Base-by-base conservation (phyloP, 768 basidiomycete species). In the Mycena polygramma region DNA sequence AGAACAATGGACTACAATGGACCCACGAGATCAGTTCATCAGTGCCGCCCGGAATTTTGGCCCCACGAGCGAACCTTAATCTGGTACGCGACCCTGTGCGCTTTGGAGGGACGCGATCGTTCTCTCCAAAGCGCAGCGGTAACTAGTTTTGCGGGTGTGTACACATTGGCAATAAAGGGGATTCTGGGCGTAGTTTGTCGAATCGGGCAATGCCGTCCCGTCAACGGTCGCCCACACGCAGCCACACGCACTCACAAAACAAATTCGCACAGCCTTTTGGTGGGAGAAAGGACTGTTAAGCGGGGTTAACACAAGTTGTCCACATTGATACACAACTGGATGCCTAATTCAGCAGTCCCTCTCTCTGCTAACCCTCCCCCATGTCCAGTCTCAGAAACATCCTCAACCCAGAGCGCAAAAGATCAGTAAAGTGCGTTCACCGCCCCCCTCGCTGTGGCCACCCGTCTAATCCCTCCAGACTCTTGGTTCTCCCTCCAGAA, bases 361-460 rank as follows among this genome's bases (percentile, higher is more conserved):
- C 54, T 39, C 41, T 45, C 61, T 57, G 49, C 63, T 65, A 46
- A 63, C 65, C 55, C 30, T 26, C 68, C 59, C 66, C 64, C 69
- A 91, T 91, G 90, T 86, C 90, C 67, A 87, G 82, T 76, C 85
- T 91, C 68, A 80, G 79, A 72, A 86, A 85, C 72, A 80, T 91
- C 52, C 81, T 91, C 71, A 91, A 90, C 77, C 89, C 89, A 58
- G 85, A 87, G 70, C 78, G 79, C 55, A 81, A 81, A 53, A 78
- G 75, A 46, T 77, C 81, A 46, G 81, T 80, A 73, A 84, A 83
- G 89, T 41, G 15, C 41, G 41, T 90, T 66, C 55, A 85, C 80
- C 63, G 43, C 48, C 36, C 37, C 58, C 66, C 57, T 52, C 59
- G 64, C 37, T 43, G 51, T 70, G 58, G 39, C 45, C 26, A 35